phyloP scores from a whole-genome alignment of 768 basidiomycete species.

The Clavaria fumosa region DNA sequence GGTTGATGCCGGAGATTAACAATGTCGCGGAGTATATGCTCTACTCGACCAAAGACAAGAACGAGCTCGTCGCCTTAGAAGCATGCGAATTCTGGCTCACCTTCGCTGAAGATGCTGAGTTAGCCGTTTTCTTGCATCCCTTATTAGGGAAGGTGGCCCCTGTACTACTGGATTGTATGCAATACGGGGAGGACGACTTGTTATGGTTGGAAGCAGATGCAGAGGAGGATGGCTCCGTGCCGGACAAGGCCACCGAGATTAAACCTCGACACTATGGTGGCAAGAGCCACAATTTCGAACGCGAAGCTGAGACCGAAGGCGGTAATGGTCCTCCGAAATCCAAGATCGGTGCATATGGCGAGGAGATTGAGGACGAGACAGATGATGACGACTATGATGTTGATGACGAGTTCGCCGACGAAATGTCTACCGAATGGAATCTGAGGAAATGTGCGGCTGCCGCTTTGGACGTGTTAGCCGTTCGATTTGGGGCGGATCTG shows the following conservation, averaged over 20 bases:
- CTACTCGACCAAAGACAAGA: slow-evolving; percentile 94
- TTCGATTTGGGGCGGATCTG: slow-evolving; percentile 81
- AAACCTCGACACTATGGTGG: slow-evolving; percentile 86
- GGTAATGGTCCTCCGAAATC: slow-evolving; percentile 23
- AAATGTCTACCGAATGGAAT: slow-evolving; percentile 98
- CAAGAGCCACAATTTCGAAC: slow-evolving; percentile 76
- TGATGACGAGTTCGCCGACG: slow-evolving; percentile 89
- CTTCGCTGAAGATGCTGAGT: slow-evolving; percentile 88
- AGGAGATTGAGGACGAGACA: slow-evolving; percentile 71
- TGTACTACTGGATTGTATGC: slow-evolving; percentile 91
- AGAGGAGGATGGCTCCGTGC: slow-evolving; percentile 79
- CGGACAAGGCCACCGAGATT: slow-evolving; percentile 92
- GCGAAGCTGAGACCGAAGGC: slow-evolving; percentile 33
- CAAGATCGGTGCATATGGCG: slow-evolving; percentile 53
- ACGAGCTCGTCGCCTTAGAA: slow-evolving; percentile 91
- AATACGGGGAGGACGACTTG: slow-evolving; percentile 94
- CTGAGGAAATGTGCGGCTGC: slow-evolving; percentile 96
- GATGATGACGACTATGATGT: slow-evolving; percentile 85
- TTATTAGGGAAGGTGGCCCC: slow-evolving; percentile 86
- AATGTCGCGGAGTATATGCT: slow-evolving; percentile 99
- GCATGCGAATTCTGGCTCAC: slow-evolving; percentile 99
- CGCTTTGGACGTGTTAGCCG: slow-evolving; percentile 90
- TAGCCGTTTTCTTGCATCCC: slow-evolving; percentile 72
- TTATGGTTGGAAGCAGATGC: slow-evolving; percentile 86
- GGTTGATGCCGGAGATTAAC: slow-evolving; percentile 88